Evolutionary conservation across 108 stramenopile genomes (phyloP).

Genomic region (Fragilaria crotonensis): DNA sequence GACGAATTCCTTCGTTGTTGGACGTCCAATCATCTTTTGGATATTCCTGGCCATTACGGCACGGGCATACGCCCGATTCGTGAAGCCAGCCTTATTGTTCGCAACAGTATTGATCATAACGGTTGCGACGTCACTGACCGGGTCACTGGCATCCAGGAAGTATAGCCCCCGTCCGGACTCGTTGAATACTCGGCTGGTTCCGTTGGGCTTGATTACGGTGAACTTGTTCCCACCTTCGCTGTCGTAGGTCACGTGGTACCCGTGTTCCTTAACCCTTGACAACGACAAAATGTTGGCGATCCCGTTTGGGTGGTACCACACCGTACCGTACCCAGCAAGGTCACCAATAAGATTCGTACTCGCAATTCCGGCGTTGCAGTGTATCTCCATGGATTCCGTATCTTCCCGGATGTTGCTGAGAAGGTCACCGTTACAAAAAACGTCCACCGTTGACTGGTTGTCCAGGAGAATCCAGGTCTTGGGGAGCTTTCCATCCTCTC

Average conservation of each 20-base stretch:
- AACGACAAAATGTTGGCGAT: constrained; percentile 42
- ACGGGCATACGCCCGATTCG: constrained; percentile 2
- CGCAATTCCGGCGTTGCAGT: constrained; percentile 24
- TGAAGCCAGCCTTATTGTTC: constrained; percentile 2
- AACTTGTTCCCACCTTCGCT: constrained; percentile 4
- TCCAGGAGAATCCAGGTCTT: constrained; percentile 24
- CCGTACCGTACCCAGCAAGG: constrained; percentile 20
- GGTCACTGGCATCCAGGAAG: constrained; percentile 17
- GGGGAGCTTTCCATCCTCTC: background rate
- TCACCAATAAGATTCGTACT: constrained; percentile 14
- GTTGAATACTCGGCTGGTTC: constrained; percentile 7
- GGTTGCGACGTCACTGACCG: background rate
- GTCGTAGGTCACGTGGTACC: constrained; percentile 23
- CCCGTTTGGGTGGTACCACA: constrained; percentile 33
- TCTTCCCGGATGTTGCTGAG: constrained; percentile 23
- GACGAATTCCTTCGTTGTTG: constrained; percentile 1
- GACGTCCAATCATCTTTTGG: constrained; percentile 6
- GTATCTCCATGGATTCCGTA: constrained; percentile 1
- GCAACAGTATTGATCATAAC: background rate
- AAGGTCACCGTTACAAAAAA: constrained; percentile 17
- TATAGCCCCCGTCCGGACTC: constrained; percentile 21
- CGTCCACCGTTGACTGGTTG: constrained; percentile 27
- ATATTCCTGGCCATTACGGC: constrained; percentile 4
- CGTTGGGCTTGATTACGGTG: constrained; percentile 5
- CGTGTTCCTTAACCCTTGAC: constrained; percentile 2